A percentile compares a stretch with the other conserved stretches of the same genome.
phyloP scores from a whole-genome alignment of 2,329 filamentous ascomycete genomes.

The Aspergillus felis region DNA sequence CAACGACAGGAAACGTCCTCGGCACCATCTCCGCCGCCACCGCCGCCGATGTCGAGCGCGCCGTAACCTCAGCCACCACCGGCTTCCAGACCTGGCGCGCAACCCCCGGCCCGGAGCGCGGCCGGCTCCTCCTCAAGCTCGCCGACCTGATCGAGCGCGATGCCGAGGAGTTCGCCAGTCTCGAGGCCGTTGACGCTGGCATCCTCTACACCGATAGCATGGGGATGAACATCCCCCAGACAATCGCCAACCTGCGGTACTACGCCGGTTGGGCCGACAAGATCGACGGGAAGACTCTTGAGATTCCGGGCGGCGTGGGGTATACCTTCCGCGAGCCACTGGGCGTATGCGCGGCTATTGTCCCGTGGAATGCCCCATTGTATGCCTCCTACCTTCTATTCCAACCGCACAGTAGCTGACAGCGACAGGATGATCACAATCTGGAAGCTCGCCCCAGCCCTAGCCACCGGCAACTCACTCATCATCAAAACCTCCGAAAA shows the following conservation, averaged over 20 bases:
- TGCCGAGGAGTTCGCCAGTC: slow-evolving; percentile 20
- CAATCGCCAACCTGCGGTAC: slow-evolving; percentile 21
- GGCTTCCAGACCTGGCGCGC: slow-evolving; percentile 22
- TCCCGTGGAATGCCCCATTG: slow-evolving; percentile 29
- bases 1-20: slow-evolving; percentile 19
- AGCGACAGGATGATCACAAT: slow-evolving; percentile 26
- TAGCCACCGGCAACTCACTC: slow-evolving; percentile 66
- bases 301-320: slow-evolving; percentile 20
- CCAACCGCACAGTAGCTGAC: too few relatives aligned
- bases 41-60: slow-evolving; percentile 1
- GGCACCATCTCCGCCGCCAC: slow-evolving; percentile 22
- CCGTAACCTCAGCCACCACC: slow-evolving; percentile 16
- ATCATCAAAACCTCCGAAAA: slow-evolving; percentile 64
- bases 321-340: slow-evolving; percentile 25
- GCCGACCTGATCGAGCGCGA: slow-evolving; percentile 27
- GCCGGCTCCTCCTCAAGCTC: slow-evolving; percentile 19
- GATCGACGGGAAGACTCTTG: slow-evolving; percentile 22
- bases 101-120: slow-evolving; percentile 16
- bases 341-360: slow-evolving; percentile 27
- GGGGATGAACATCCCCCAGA: slow-evolving; percentile 21
- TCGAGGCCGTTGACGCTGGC: slow-evolving; percentile 26
- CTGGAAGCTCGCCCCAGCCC: slow-evolving; percentile 58
- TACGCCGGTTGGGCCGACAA: slow-evolving; percentile 30
- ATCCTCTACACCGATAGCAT: slow-evolving; percentile 21
- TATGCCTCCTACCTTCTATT: slow-evolving; percentile 7